Base-by-base conservation (phyloP, 129 eudicot species). In the Arctium lappa region DNA sequence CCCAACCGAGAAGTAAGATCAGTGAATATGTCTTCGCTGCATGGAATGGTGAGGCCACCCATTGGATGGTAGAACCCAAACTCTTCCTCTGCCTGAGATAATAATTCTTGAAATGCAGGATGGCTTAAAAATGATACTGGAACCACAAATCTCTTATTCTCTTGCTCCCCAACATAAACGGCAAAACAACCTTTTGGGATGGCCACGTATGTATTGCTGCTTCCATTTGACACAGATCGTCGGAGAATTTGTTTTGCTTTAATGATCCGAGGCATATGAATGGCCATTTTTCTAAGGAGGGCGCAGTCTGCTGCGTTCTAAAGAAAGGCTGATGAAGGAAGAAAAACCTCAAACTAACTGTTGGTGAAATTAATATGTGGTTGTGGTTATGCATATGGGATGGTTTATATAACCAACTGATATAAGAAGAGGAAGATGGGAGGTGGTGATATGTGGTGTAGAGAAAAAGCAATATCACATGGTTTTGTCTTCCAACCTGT, bases 401-500 rank as follows among this genome's bases (percentile, higher is more conserved):
- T 69, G 16, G 16, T 12, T 15, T 31, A 31, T 11, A 70, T 15
- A 37, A 32, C 3, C 42, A 12, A 32, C 3, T 8, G 40, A 10
- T 2, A 70, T 6, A 32, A 32, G 27, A 5, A 10, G 9, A 11
- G 2, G n/a, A 7, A 32, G 18, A 18, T 4, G 38, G 33, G 74
- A 33, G 15, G 8, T 33, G 15, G 6, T 70, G 15, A 70, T 6
- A 1, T 33, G 16, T 31, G 16, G n/a, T 32, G 3, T 3, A 15
- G 65, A 56, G 40, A 70, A 32, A 69, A 69, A 32, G 22, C n/a
- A 70, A 70, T 0, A 32, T 70, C 74, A 70, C 74, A 70, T 70
- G 74, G 74, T 70, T 70, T 33, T 70, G 74, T 69, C 73, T 69
- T 69, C 74, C 42, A 70, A 69, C 40, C 2, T 70, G 74, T 70